Conservation (phyloP, 2,329 filamentous ascomycete genomes). For the Colletotrichum spaethianum region DNA sequence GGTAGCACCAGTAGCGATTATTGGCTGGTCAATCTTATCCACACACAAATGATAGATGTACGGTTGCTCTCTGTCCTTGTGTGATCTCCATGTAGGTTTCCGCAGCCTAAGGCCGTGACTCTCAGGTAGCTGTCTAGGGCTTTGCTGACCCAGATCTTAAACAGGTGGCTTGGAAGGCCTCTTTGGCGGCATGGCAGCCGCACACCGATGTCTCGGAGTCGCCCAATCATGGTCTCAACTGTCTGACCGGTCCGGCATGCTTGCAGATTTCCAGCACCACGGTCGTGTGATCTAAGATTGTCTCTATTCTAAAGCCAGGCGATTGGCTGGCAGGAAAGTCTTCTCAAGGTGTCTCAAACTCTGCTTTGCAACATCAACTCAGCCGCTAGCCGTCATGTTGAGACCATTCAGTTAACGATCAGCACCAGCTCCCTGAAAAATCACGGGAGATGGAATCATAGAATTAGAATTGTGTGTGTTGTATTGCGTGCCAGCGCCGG, state of each 20-base stretch:
- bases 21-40: neutral
- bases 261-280: slow-evolving; percentile 31
- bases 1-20: neutral
- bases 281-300: slow-evolving; percentile 31
- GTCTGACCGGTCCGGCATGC: slow-evolving; percentile 31
- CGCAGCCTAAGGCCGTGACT: neutral
- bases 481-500: slow-evolving; percentile 6
- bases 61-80: neutral
- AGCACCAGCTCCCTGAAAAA: neutral
- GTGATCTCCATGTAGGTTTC: slow-evolving; percentile 4
- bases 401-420: slow-evolving; percentile 1
- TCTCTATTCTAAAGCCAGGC: slow-evolving; percentile 6
- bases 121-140: neutral
- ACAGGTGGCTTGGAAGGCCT: slow-evolving; percentile 8
- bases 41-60: neutral
- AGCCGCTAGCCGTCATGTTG: neutral
- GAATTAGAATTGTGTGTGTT: slow-evolving; percentile 2
- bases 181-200: slow-evolving; percentile 17
- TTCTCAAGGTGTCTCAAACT: slow-evolving; percentile 8
- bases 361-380: neutral
- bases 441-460: neutral
- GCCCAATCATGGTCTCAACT: slow-evolving; percentile 5
- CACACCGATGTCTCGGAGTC: slow-evolving; percentile 31
- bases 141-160: neutral
- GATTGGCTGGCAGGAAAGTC: neutral